Base-by-base conservation (phyloP, 1,284 basidiomycete genomes). In the Trametes pubescens region DNA sequence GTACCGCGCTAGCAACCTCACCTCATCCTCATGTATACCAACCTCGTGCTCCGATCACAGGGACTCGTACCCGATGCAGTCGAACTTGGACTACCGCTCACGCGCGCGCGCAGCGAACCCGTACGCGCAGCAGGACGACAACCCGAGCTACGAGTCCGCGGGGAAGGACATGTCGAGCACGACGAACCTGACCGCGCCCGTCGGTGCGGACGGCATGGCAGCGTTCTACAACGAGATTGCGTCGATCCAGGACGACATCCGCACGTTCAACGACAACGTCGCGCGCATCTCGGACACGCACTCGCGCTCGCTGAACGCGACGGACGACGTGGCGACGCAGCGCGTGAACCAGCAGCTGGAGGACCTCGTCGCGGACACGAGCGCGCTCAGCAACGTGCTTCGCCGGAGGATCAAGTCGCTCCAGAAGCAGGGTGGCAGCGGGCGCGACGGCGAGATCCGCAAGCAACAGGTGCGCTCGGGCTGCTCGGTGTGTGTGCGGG, bases 371-470 rank as follows among this genome's bases (percentile, higher is more conserved):
- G 84, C 86, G 49, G 91, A 94, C 65, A 95, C 93, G 14, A 91
- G 92, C 71, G 83, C 86, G 1, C 80, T 94, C 18, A 94, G 93
- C 72, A 79, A 84, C 48, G 84, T 86, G 22, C 82, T 95, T 71
- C 95, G 95, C 78, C 85, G 86, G 60, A 84, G 92, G 58, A 87
- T 96, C 75, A 93, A 96, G 78, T 83, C 85, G 3, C 77, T 96
- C 69, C 93, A 94, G 77, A 82, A 84, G 62, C 87, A 89, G 75
- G 85, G 86, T 67, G 88, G 89, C 48, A 76, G 85, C 47, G 90
- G 91, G 51, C 87, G 91, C 57, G 92, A 95, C 71, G 92, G 89
- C 52, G 90, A 92, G 77, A 89, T 91, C 69, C 87, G 90, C 73
- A 94, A 91, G 77, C 89, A 91, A 74, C 93, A 97, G 85, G 93